phyloP scores from a whole-genome alignment of 495 filamentous ascomycete species.

The Hypoxylon intermedium region DNA sequence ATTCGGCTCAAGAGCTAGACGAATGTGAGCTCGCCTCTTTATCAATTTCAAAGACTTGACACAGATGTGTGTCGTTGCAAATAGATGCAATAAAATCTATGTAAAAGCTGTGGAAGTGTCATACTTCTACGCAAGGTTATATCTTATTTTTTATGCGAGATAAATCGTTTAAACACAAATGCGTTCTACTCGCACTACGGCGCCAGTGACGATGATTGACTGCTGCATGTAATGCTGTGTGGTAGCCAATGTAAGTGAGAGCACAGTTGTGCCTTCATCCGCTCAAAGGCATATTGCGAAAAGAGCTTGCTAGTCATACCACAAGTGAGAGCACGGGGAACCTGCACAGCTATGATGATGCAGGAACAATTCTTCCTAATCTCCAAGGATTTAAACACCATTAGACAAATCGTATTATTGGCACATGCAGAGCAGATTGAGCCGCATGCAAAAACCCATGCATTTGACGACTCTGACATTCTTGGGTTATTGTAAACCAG shows the following conservation, averaged over 20 bases:
- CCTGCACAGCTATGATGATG: too few relatives aligned
- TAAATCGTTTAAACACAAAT: neutral
- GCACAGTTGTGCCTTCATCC: conserved; percentile 29
- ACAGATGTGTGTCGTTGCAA: conserved; percentile 17
- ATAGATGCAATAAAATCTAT: neutral
- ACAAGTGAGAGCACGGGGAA: too few relatives aligned
- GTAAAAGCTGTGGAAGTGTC: neutral
- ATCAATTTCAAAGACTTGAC: conserved; percentile 1
- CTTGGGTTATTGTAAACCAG: conserved; percentile 65
- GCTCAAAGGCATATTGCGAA: too few relatives aligned
- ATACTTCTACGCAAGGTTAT: neutral
- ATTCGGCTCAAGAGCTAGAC: neutral
- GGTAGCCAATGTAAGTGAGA: conserved; percentile 1
- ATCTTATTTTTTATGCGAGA: neutral
- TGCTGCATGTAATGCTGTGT: neutral
- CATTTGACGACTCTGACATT: neutral
- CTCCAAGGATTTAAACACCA: too few relatives aligned
- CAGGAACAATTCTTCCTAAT: too few relatives aligned
- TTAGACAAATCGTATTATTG: too few relatives aligned
- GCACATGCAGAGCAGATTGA: neutral
- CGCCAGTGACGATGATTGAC: conserved; percentile 5
- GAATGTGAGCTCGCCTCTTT: neutral
- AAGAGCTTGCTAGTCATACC: too few relatives aligned
- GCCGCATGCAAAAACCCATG: neutral
- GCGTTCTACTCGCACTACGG: conserved; percentile 5